Conservation (phyloP, 83 land plant species). For the Diphasiastrum complanatum region DNA sequence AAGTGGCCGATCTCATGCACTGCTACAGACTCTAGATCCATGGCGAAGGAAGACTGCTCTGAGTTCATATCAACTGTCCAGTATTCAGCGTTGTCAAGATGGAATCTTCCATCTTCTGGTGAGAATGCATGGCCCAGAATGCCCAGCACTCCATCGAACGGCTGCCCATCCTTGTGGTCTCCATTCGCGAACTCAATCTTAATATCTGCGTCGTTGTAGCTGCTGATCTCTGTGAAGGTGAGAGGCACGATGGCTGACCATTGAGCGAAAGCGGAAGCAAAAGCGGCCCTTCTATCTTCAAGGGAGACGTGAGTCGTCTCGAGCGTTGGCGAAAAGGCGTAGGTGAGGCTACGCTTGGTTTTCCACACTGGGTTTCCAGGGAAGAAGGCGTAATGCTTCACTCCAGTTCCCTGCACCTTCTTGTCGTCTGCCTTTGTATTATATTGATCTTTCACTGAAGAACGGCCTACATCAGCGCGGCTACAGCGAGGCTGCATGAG, state of each 20-base stretch:
- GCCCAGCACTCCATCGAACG: constrained; percentile 59
- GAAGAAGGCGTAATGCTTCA: constrained; percentile 38
- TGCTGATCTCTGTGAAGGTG: constrained; percentile 37
- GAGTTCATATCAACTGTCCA: constrained; percentile 39
- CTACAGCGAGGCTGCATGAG: neutral
- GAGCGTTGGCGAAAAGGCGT: constrained; percentile 35
- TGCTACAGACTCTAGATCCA: constrained; percentile 59
- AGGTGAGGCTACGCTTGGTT: constrained; percentile 31
- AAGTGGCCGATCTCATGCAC: constrained; percentile 65
- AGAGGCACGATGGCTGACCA: constrained; percentile 55
- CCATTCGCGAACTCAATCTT: constrained; percentile 37
- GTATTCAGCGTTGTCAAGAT: constrained; percentile 48
- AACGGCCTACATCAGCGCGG: neutral
- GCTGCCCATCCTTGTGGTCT: constrained; percentile 51
- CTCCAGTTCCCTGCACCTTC: neutral
- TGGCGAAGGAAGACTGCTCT: constrained; percentile 31
- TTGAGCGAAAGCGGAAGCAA: constrained; percentile 33
- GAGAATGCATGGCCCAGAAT: constrained; percentile 56
- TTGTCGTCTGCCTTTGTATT: too few relatives aligned
- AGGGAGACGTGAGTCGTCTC: constrained; percentile 15
- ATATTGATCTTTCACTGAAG: too few relatives aligned
- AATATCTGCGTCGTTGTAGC: constrained; percentile 34
- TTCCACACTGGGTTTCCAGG: constrained; percentile 42
- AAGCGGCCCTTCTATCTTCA: constrained; percentile 18
- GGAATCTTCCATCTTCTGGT: constrained; percentile 56